phyloP scores from a whole-genome alignment of 2,329 filamentous ascomycete genomes.

The Mycogone perniciosa region DNA sequence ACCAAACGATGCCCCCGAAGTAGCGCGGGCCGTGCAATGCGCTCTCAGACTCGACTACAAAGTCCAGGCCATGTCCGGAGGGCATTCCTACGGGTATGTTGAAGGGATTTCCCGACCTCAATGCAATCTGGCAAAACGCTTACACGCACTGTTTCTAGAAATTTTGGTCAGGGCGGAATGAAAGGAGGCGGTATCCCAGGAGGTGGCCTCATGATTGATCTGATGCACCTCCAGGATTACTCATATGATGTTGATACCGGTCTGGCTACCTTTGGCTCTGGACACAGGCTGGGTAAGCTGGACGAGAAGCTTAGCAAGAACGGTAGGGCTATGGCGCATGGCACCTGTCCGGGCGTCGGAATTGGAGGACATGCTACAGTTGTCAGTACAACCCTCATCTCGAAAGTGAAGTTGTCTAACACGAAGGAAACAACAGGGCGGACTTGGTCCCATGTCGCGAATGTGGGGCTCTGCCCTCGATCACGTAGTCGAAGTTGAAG shows the following conservation, averaged over 20 bases:
- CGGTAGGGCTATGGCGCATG: constrained; percentile 52
- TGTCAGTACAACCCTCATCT: constrained; percentile 27
- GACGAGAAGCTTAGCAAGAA: constrained; percentile 43
- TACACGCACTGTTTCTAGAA: constrained; percentile 19
- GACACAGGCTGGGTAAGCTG: constrained; percentile 46
- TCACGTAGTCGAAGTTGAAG: constrained; percentile 48
- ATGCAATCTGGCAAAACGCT: neutral
- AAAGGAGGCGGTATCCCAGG: constrained; percentile 19
- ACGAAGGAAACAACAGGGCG: constrained; percentile 36
- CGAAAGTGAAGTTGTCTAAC: neutral
- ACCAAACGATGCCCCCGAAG: constrained; percentile 46
- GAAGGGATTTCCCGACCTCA: neutral
- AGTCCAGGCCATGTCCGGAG: constrained; percentile 57
- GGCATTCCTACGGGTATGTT: constrained; percentile 57
- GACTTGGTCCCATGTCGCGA: constrained; percentile 50
- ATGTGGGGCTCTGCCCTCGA: constrained; percentile 54
- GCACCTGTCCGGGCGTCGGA: constrained; percentile 53
- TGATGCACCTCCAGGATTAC: constrained; percentile 47
- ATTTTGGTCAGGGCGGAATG: constrained; percentile 41
- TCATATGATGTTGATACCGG: constrained; percentile 46
- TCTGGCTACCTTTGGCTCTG: constrained; percentile 50
- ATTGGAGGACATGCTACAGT: constrained; percentile 54
- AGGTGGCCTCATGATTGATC: constrained; percentile 48
- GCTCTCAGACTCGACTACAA: constrained; percentile 43
- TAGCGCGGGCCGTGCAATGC: constrained; percentile 52